phyloP scores from a whole-genome alignment of 768 basidiomycete genomes.

The Psilocybe cyanescens region DNA sequence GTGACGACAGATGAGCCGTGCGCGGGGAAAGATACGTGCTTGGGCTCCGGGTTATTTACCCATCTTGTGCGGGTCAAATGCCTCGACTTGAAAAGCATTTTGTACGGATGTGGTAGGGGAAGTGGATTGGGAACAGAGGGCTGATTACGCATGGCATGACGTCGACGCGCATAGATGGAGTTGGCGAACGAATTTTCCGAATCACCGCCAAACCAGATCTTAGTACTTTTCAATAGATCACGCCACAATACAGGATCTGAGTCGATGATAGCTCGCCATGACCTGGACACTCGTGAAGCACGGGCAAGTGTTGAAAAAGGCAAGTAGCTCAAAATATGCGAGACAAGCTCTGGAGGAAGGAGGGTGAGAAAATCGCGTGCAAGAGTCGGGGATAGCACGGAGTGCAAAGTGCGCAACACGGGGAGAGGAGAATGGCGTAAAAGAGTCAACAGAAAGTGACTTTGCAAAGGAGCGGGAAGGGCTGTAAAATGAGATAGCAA shows the following conservation, averaged over 20 bases:
- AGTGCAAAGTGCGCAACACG: conserved; percentile 87
- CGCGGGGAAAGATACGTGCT: conserved; percentile 82
- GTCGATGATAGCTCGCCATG: conserved; percentile 93
- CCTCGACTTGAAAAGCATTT: conserved; percentile 91
- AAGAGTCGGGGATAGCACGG: conserved; percentile 86
- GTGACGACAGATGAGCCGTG: conserved; percentile 93
- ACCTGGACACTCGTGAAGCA: conserved; percentile 84
- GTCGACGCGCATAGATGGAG: conserved; percentile 66
- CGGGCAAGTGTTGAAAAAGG: conserved; percentile 83
- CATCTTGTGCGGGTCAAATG: conserved; percentile 81
- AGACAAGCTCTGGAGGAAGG: conserved; percentile 90
- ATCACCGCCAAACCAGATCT: conserved; percentile 88
- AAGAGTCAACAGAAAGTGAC: conserved; percentile 91
- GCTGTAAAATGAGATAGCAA: conserved; percentile 80
- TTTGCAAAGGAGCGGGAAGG: conserved; percentile 84
- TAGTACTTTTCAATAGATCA: conserved; percentile 80
- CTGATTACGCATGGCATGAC: conserved; percentile 39
- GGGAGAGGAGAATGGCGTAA: conserved; percentile 90
- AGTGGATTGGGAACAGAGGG: conserved; percentile 48
- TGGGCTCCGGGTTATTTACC: conserved; percentile 73
- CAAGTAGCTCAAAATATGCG: conserved; percentile 85
- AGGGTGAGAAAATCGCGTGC: conserved; percentile 94
- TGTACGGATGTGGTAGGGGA: conserved; percentile 84
- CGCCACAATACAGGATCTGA: conserved; percentile 88
- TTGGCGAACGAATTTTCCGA: conserved; percentile 82